Conservation (phyloP, 495 filamentous ascomycete species). For the Xylaria venustula region DNA sequence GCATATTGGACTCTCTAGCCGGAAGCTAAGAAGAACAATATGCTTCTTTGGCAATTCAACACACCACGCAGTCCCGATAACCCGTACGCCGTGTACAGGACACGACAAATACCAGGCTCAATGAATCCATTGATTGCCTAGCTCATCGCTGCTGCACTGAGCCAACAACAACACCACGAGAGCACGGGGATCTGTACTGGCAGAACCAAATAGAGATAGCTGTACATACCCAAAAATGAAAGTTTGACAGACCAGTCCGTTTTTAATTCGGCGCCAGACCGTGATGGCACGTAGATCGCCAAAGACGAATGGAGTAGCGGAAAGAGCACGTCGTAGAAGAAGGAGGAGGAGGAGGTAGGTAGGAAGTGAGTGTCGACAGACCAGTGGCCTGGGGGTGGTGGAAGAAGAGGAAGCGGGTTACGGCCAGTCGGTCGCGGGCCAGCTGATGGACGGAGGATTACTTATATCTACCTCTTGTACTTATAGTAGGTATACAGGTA, state of each 20-base stretch:
- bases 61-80: not conserved
- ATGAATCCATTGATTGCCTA: not conserved
- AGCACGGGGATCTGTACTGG: not conserved
- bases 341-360: constrained; percentile 3
- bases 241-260: constrained; percentile 17
- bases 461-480: no score
- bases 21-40: not conserved
- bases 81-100: no score
- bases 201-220: not conserved
- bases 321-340: constrained; percentile 9
- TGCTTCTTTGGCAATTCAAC: not conserved
- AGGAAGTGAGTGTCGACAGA: constrained; percentile 8
- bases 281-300: not conserved
- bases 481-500: no score
- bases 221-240: constrained; percentile 15
- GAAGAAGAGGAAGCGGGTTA: not conserved
- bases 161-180: not conserved
- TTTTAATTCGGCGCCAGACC: constrained; percentile 9
- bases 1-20: no score
- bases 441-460: not conserved
- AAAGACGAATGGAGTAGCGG: not conserved
- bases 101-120: not conserved
- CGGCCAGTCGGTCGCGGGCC: not conserved
- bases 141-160: not conserved
- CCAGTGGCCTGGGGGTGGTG: not conserved